phyloP scores from a whole-genome alignment of 495 filamentous ascomycete genomes.

The Extremus antarcticus region DNA sequence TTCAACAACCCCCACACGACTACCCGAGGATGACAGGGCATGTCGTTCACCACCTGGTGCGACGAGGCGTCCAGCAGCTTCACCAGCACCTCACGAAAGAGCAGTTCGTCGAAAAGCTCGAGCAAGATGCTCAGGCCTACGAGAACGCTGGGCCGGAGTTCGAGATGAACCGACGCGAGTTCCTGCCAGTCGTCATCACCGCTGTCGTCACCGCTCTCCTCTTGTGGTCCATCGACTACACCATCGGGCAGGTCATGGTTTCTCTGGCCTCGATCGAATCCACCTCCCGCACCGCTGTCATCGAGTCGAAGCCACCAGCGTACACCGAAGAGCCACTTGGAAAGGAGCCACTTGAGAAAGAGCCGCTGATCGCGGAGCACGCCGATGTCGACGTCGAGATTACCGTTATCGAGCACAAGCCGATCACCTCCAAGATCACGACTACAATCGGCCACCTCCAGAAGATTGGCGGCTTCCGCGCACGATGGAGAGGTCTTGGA shows the following conservation, averaged over 20 bases:
- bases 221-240: constrained; percentile 39
- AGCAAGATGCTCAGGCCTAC: constrained; percentile 9
- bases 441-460: constrained; percentile 48
- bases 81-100: constrained; percentile 12
- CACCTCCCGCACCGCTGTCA: constrained; percentile 45
- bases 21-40: constrained; percentile 7
- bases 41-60: constrained; percentile 12
- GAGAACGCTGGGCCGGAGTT: constrained; percentile 4
- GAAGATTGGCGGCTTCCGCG: constrained; percentile 40
- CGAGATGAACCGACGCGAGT: constrained; percentile 8
- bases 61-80: constrained; percentile 13
- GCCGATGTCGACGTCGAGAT: constrained; percentile 18
- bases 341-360: constrained; percentile 25
- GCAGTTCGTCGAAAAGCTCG: neutral
- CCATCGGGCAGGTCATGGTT: constrained; percentile 45
- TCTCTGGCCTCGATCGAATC: constrained; percentile 54
- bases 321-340: constrained; percentile 24
- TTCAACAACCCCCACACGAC: neutral
- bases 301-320: constrained; percentile 34
- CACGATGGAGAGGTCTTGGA: constrained; percentile 48
- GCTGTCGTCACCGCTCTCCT: constrained; percentile 18
- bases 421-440: constrained; percentile 50
- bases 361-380: constrained; percentile 19
- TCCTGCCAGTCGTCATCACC: constrained; percentile 16
- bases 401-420: constrained; percentile 35